Percentiles rank a stretch among this genome's conserved stretches.
Evolutionary conservation across 2,329 filamentous ascomycete genomes (phyloP).

Genomic region (Aspergillus amoenus): DNA sequence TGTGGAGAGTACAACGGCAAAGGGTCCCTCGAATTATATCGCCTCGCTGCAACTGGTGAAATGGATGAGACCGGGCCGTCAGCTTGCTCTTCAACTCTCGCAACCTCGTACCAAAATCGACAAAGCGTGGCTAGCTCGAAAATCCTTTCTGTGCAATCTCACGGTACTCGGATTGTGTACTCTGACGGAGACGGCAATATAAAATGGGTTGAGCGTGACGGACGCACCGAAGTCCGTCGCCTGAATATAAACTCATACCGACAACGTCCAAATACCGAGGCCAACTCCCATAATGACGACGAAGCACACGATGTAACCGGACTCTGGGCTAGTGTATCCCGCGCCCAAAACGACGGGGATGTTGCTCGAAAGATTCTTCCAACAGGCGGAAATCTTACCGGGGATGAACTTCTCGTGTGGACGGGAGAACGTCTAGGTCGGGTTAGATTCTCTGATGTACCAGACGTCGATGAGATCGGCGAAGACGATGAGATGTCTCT

Average conservation of each 20-base stretch:
- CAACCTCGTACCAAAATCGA: slow-evolving; percentile 66
- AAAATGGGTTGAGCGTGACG: slow-evolving; percentile 90
- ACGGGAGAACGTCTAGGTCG: slow-evolving; percentile 82
- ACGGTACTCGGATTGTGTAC: slow-evolving; percentile 78
- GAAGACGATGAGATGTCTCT: slow-evolving; percentile 34
- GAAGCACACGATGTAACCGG: slow-evolving; percentile 51
- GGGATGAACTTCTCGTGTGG: slow-evolving; percentile 78
- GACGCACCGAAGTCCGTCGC: slow-evolving; percentile 54
- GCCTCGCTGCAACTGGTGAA: slow-evolving; percentile 32
- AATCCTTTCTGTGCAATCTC: slow-evolving; percentile 74
- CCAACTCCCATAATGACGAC: slow-evolving; percentile 6
- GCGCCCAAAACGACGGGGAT: slow-evolving; percentile 58
- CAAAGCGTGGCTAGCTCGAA: slow-evolving; percentile 80
- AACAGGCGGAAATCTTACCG: slow-evolving; percentile 45
- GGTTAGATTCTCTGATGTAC: slow-evolving; percentile 58
- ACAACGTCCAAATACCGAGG: not conserved
- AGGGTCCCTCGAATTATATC: slow-evolving; percentile 84
- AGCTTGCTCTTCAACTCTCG: slow-evolving; percentile 27
- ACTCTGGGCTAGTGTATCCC: slow-evolving; percentile 57
- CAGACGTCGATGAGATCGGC: slow-evolving; percentile 37
- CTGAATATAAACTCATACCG: slow-evolving; percentile 57
- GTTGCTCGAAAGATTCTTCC: slow-evolving; percentile 79
- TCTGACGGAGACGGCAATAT: slow-evolving; percentile 81
- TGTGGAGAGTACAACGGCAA: slow-evolving; percentile 90
- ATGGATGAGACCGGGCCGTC: slow-evolving; percentile 25